Percentiles rank a stretch among this genome's conserved stretches.
Evolutionary conservation across 2,329 filamentous ascomycete genomes (phyloP).

Genomic region (Trichoderma hamatum): DNA sequence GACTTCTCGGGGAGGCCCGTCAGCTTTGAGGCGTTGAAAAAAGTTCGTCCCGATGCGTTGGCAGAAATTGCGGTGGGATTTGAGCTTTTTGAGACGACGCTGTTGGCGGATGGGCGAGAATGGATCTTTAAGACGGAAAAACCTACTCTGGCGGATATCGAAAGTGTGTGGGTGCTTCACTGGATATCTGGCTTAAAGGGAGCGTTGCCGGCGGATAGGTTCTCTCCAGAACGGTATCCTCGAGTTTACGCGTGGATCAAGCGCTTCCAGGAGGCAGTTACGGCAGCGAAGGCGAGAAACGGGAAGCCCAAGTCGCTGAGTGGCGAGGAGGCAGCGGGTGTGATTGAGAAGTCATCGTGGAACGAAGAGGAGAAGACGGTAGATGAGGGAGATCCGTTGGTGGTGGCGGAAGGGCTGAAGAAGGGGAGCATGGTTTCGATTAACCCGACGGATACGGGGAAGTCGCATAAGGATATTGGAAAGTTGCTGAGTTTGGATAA

Average conservation of each 20-base stretch:
- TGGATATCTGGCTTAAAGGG: constrained; percentile 63
- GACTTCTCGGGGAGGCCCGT: constrained; percentile 42
- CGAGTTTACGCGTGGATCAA: constrained; percentile 65
- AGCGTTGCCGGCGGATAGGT: constrained; percentile 55
- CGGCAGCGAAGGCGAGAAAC: constrained; percentile 43
- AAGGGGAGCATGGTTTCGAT: constrained; percentile 59
- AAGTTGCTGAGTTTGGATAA: constrained; percentile 54
- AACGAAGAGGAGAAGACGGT: constrained; percentile 49
- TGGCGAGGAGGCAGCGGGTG: constrained; percentile 56
- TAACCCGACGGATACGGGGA: constrained; percentile 65
- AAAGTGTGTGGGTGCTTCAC: constrained; percentile 68
- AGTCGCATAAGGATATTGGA: constrained; percentile 60
- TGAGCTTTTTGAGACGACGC: constrained; percentile 60
- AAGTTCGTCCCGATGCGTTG: constrained; percentile 56
- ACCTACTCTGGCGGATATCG: constrained; percentile 67
- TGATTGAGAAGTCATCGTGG: constrained; percentile 51
- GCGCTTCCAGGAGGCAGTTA: constrained; percentile 58
- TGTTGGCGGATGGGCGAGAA: constrained; percentile 66
- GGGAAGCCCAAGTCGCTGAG: constrained; percentile 48
- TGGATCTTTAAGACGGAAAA: constrained; percentile 62
- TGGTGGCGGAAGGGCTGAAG: constrained; percentile 50
- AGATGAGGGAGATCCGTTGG: constrained; percentile 53
- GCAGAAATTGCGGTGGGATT: constrained; percentile 58
- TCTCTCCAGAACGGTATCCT: constrained; percentile 59
- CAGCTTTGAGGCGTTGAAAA: constrained; percentile 33